phyloP scores from a whole-genome alignment of 2,329 filamentous ascomycete species.

The Elsinoe fawcettii region DNA sequence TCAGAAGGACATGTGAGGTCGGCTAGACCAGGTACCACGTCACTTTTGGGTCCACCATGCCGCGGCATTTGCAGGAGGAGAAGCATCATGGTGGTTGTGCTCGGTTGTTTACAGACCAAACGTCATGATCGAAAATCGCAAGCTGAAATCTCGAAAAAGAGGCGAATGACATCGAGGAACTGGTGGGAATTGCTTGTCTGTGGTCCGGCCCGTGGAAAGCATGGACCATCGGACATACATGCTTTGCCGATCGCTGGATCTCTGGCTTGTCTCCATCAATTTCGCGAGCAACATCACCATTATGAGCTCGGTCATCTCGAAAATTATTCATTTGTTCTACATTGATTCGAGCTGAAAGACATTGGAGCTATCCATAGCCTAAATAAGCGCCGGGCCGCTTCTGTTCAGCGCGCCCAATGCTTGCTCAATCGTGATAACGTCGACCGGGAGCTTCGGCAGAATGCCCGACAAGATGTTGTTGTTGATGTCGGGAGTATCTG shows the following conservation, averaged over 20 bases:
- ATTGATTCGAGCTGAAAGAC: not conserved
- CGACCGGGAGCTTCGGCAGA: slow-evolving; percentile 26
- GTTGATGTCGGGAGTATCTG: slow-evolving; percentile 24
- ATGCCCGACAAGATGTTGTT: slow-evolving; percentile 25
- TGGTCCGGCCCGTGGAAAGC: slow-evolving; percentile 1
- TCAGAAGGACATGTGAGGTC: not conserved
- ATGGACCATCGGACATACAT: not conserved
- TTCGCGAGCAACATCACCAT: not conserved
- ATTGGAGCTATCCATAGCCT: not conserved
- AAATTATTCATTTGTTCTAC: too few species aligned
- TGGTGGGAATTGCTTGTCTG: not conserved
- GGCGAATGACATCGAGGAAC: not conserved
- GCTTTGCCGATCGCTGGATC: not conserved
- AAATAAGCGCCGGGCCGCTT: not conserved
- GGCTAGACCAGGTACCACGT: slow-evolving; percentile 12
- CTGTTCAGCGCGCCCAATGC: slow-evolving; percentile 24
- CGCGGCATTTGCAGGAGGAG: not conserved
- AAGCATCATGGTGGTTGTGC: not conserved
- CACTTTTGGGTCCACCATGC: not conserved
- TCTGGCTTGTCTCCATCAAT: not conserved
- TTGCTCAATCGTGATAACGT: slow-evolving; percentile 29
- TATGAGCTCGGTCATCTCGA: too few species aligned
- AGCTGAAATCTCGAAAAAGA: not conserved
- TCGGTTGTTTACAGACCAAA: not conserved
- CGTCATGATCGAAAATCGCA: slow-evolving; percentile 10